Evolutionary conservation across 805 yeast species (phyloP).

Genomic region (Jamesozyma gamospora): DNA sequence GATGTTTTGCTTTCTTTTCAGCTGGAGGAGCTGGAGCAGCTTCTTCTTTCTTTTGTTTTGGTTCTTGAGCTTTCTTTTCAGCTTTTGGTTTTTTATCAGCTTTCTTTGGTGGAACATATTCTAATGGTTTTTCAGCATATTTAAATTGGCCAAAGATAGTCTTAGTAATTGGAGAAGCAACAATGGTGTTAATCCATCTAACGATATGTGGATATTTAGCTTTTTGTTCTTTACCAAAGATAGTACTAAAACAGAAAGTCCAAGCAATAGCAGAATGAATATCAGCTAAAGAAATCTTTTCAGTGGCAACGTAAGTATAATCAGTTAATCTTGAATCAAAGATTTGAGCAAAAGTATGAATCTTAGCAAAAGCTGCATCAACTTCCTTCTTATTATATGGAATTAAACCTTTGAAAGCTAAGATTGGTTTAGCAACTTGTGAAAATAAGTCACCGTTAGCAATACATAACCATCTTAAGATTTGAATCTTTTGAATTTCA

Average conservation of each 20-base stretch:
- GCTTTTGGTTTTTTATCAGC: conserved; percentile 53
- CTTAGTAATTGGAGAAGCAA: conserved; percentile 38
- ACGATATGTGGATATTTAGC: conserved; percentile 48
- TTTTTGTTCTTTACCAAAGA: conserved; percentile 60
- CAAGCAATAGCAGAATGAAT: conserved; percentile 14
- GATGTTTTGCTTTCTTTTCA: conserved; percentile 78
- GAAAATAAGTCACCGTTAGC: conserved; percentile 57
- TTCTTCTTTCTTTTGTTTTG: conserved; percentile 9
- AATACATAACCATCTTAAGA: conserved; percentile 70
- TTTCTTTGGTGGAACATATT: conserved; percentile 53
- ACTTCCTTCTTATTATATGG: conserved; percentile 75
- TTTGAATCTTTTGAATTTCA: conserved; percentile 46
- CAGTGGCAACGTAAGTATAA: conserved; percentile 68
- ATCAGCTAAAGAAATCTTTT: conserved; percentile 40
- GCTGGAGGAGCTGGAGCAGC: conserved; percentile 32
- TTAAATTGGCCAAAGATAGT: conserved; percentile 41
- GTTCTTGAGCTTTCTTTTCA: conserved; percentile 23
- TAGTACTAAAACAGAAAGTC: conserved; percentile 31
- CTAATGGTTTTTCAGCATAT: conserved; percentile 50
- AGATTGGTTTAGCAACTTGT: conserved; percentile 38
- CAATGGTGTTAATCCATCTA: conserved; percentile 65
- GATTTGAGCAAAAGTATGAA: conserved; percentile 33
- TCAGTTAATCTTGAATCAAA: conserved; percentile 51
- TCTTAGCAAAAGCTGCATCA: conserved; percentile 35
- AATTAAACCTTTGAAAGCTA: conserved; percentile 46